phyloP scores from a whole-genome alignment of 495 filamentous ascomycete species.

The Aspergillus nidulans region DNA sequence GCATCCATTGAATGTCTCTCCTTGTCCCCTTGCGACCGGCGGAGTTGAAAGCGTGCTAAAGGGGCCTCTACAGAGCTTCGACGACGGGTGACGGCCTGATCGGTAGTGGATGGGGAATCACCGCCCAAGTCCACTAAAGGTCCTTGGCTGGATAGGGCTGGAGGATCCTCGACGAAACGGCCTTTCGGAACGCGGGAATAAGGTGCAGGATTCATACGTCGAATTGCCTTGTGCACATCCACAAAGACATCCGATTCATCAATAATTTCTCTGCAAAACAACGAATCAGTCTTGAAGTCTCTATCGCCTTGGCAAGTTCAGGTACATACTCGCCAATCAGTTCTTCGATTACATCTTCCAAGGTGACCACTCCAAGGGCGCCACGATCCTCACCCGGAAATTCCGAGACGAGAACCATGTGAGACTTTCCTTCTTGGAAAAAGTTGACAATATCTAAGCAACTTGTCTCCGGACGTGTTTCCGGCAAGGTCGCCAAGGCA shows the following conservation, averaged over 20 bases:
- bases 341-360: slow-evolving; percentile 98
- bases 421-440: slow-evolving; percentile 97
- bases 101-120: slow-evolving; percentile 6
- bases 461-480: slow-evolving; percentile 90
- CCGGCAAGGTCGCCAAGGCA: slow-evolving; percentile 85
- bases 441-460: slow-evolving; percentile 98
- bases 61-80: slow-evolving; percentile 50
- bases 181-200: slow-evolving; percentile 57
- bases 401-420: slow-evolving; percentile 96
- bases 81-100: slow-evolving; percentile 18
- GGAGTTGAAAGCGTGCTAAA: slow-evolving; percentile 44
- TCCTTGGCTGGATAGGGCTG: slow-evolving; percentile 26
- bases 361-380: slow-evolving; percentile 85
- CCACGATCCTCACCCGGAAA: slow-evolving; percentile 83
- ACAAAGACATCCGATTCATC: slow-evolving; percentile 95
- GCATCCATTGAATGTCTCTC: slow-evolving; percentile 23
- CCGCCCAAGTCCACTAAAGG: slow-evolving; percentile 36
- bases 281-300: slow-evolving; percentile 7
- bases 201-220: slow-evolving; percentile 67
- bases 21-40: slow-evolving; percentile 28
- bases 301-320: not conserved
- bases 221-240: slow-evolving; percentile 94
- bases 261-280: slow-evolving; percentile 60
- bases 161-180: slow-evolving; percentile 48
- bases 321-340: slow-evolving; percentile 86